Evolutionary conservation across 23 red algal genomes (phyloP).

Genomic region (Gracilaria domingensis): DNA sequence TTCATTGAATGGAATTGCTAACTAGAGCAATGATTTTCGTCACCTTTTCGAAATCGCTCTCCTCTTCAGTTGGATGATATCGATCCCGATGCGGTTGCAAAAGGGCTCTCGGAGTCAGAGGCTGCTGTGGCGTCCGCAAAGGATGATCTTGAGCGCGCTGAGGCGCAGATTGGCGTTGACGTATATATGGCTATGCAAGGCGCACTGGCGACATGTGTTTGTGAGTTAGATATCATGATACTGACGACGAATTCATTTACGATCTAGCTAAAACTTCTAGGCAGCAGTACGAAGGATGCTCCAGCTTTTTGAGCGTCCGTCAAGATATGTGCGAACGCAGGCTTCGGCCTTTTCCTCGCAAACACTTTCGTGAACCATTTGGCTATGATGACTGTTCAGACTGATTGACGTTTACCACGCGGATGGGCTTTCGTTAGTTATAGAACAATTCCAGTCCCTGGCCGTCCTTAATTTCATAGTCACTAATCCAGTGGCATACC

Average conservation of each 20-base stretch:
- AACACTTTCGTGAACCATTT: neutral
- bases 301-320: neutral
- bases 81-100: slow-evolving; percentile 83
- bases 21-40: neutral
- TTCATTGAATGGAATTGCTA: neutral
- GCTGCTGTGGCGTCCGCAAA: slow-evolving; percentile 73
- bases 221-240: neutral
- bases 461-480: slow-evolving; percentile 93
- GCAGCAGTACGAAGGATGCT: neutral
- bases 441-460: slow-evolving; percentile 88
- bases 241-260: neutral
- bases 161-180: slow-evolving; percentile 96
- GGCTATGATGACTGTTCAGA: neutral
- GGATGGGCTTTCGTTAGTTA: slow-evolving; percentile 29
- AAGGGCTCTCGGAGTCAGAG: slow-evolving; percentile 82
- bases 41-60: neutral
- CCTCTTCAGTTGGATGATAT: slow-evolving; percentile 75
- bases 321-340: neutral
- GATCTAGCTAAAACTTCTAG: neutral
- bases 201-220: slow-evolving; percentile 49
- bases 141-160: slow-evolving; percentile 76
- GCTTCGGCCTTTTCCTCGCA: neutral
- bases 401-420: neutral
- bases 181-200: slow-evolving; percentile 91
- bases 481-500: slow-evolving; percentile 28